Conservation (phyloP, 2,329 filamentous ascomycete species). For the Colletotrichum eremochloae region DNA sequence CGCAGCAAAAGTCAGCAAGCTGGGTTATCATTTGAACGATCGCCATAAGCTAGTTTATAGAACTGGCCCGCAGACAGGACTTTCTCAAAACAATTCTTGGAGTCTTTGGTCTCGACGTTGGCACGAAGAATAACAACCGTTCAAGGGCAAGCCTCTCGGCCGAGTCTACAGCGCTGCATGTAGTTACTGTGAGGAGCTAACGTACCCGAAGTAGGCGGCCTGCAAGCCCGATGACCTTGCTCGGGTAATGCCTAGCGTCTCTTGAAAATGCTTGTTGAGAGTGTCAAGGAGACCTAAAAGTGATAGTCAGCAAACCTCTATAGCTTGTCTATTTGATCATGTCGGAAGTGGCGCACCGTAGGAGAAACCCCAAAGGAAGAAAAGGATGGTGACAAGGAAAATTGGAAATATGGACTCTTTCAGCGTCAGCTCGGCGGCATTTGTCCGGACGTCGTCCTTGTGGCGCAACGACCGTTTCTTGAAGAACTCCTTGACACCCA, state of each 20-base stretch:
- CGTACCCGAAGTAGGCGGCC: conserved; percentile 55
- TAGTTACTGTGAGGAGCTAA: not conserved
- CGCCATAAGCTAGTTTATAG: not conserved
- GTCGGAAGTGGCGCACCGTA: conserved; percentile 44
- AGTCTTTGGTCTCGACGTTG: not conserved
- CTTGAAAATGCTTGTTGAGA: conserved; percentile 65
- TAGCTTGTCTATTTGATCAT: not conserved
- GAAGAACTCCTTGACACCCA: conserved; percentile 61
- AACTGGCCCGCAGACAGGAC: no score
- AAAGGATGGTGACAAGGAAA: conserved; percentile 65
- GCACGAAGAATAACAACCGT: not conserved
- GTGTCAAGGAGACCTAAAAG: conserved; percentile 40
- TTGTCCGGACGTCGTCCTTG: conserved; percentile 57
- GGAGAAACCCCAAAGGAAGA: conserved; percentile 43
- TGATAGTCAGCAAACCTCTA: not conserved
- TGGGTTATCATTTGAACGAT: not conserved
- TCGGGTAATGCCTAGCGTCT: conserved; percentile 58
- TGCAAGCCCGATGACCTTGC: conserved; percentile 57
- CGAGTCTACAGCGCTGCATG: not conserved
- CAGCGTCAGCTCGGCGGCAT: conserved; percentile 70
- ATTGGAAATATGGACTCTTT: conserved; percentile 77
- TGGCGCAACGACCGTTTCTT: conserved; percentile 60
- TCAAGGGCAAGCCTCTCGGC: not conserved
- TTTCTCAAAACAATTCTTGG: no score
- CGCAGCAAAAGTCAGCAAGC: not conserved